These are phyloP conservation scores for Fusarium sulawesiense DNA, from an alignment of 2,329 filamentous ascomycete species.

Conservation along the genomic window DNA sequence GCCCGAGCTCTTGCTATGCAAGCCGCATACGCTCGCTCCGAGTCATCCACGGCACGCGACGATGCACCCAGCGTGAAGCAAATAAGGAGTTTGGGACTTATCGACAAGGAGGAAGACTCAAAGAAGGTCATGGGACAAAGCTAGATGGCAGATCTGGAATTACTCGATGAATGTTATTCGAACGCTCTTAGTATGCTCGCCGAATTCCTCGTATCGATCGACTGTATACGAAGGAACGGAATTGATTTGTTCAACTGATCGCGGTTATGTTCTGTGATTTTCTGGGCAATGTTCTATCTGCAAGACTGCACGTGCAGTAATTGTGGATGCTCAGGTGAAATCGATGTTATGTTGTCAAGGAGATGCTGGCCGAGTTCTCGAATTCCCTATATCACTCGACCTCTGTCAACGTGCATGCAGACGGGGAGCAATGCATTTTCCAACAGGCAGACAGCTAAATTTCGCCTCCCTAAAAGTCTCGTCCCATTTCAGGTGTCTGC, in stretches of 20 bases:
- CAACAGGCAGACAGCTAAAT: background rate
- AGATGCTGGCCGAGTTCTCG: background rate
- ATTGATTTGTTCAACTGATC: slow-evolving; percentile 24
- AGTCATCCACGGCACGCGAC: slow-evolving; percentile 79
- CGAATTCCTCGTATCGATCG: slow-evolving; percentile 7
- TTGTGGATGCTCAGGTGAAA: background rate
- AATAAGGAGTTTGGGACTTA: slow-evolving; percentile 86
- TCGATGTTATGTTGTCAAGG: background rate
- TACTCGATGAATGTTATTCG: slow-evolving; percentile 16
- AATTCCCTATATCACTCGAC: background rate
- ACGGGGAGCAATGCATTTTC: background rate
- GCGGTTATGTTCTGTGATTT: background rate
- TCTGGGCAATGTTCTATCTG: background rate
- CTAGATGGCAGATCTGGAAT: slow-evolving; percentile 31
- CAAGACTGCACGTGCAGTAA: background rate
- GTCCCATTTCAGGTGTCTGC: no score
- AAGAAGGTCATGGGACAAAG: slow-evolving; percentile 65
- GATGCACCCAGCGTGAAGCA: slow-evolving; percentile 84
- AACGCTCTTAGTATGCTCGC: slow-evolving; percentile 10
- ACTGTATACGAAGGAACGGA: slow-evolving; percentile 43
- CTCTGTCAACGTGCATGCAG: background rate
- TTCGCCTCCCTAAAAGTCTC: background rate
- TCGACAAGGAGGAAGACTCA: slow-evolving; percentile 86
- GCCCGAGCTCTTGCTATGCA: slow-evolving; percentile 83
- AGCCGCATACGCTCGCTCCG: slow-evolving; percentile 83